Conservation (phyloP, 768 basidiomycete species). For the Leccinum aurantiacum region DNA sequence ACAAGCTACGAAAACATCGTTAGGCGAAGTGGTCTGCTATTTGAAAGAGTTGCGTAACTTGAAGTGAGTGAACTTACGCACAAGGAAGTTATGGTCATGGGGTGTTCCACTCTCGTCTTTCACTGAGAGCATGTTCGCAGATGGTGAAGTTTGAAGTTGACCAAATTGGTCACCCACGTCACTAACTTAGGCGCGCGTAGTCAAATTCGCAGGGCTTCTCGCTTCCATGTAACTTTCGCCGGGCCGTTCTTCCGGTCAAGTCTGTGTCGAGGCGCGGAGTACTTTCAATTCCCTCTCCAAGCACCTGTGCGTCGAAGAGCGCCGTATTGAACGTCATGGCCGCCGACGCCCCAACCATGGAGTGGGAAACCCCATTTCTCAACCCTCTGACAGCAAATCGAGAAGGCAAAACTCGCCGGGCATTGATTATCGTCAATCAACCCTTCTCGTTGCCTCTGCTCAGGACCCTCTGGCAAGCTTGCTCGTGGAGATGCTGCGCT, state of each 20-base stretch:
- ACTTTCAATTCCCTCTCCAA: neutral
- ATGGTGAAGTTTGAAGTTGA: too few species aligned
- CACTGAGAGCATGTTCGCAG: too few species aligned
- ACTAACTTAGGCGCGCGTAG: too few species aligned
- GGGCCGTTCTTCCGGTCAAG: neutral
- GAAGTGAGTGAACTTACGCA: too few species aligned
- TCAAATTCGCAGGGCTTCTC: too few species aligned
- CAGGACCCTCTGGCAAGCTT: conserved; percentile 53
- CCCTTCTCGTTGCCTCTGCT: conserved; percentile 71
- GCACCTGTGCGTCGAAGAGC: neutral
- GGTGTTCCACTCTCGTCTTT: too few species aligned
- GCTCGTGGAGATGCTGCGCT: conserved; percentile 65
- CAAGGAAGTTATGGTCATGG: too few species aligned
- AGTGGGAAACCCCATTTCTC: conserved; percentile 30
- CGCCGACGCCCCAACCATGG: conserved; percentile 1
- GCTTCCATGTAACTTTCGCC: too few species aligned
- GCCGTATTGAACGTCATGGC: conserved; percentile 1
- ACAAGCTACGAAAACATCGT: too few species aligned
- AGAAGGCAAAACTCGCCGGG: conserved; percentile 32
- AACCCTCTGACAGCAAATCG: conserved; percentile 14
- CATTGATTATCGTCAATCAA: conserved; percentile 88
- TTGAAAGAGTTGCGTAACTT: too few species aligned
- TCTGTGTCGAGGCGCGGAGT: neutral
- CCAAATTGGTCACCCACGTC: too few species aligned
- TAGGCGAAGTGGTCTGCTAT: too few species aligned